Conservation (phyloP, 805 yeast genomes). For the Metschnikowia bowlesiae region DNA sequence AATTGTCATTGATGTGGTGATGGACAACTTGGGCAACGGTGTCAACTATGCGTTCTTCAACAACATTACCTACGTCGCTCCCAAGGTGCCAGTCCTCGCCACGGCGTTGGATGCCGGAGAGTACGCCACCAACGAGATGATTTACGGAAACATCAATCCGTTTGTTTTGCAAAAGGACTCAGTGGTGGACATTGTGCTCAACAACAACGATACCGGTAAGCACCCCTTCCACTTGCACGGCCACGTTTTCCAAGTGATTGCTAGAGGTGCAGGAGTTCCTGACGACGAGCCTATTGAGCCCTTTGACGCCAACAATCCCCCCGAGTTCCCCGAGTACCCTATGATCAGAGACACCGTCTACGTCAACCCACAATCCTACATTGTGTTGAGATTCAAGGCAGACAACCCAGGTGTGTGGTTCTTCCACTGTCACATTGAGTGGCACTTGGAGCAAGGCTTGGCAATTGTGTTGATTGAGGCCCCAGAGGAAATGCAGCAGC, state of each 20-base stretch:
- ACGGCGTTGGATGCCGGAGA: slow-evolving; percentile 75
- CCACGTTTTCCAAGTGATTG: slow-evolving; percentile 77
- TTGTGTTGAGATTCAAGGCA: slow-evolving; percentile 83
- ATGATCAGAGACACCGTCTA: slow-evolving; percentile 79
- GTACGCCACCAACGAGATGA: slow-evolving; percentile 43
- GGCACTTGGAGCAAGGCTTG: slow-evolving; percentile 96
- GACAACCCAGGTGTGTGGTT: slow-evolving; percentile 98
- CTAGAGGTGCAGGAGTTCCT: slow-evolving; percentile 59
- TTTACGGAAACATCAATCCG: slow-evolving; percentile 82
- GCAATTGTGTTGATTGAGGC: slow-evolving; percentile 80
- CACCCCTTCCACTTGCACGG: slow-evolving; percentile 99
- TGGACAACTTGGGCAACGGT: slow-evolving; percentile 86
- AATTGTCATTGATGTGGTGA: slow-evolving; percentile 66
- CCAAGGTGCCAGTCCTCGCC: slow-evolving; percentile 81
- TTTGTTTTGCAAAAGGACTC: slow-evolving; percentile 63
- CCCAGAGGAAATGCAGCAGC: slow-evolving; percentile 61
- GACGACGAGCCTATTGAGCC: slow-evolving; percentile 52
- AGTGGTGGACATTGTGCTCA: slow-evolving; percentile 74
- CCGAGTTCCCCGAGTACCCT: slow-evolving; percentile 64
- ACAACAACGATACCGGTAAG: slow-evolving; percentile 84
- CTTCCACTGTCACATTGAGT: slow-evolving; percentile 98
- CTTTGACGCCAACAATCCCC: slow-evolving; percentile 47
- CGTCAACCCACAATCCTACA: slow-evolving; percentile 78
- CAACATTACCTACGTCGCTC: slow-evolving; percentile 69
- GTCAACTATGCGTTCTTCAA: slow-evolving; percentile 95